A percentile compares a stretch with the other conserved stretches of the same genome.
phyloP scores from a whole-genome alignment of 805 yeast species.

The Spathaspora sp. region DNA sequence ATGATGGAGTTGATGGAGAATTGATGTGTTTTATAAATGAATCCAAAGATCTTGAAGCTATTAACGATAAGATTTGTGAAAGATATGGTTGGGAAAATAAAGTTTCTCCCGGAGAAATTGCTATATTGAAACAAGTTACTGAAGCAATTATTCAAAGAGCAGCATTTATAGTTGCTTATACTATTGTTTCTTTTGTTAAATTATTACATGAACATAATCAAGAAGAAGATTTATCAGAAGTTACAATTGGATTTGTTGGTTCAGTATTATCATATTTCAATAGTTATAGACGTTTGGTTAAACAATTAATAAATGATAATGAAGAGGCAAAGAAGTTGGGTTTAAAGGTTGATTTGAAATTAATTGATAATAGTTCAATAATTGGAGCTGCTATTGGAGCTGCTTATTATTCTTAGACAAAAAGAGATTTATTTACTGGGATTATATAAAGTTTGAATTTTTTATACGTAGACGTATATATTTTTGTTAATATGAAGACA shows the following conservation, averaged over 20 bases:
- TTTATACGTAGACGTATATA: background rate
- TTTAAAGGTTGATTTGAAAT: constrained; percentile 32
- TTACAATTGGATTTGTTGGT: constrained; percentile 49
- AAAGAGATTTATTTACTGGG: background rate
- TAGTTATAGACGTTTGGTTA: constrained; percentile 30
- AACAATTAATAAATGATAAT: constrained; percentile 20
- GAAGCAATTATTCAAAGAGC: constrained; percentile 41
- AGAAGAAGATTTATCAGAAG: constrained; percentile 15
- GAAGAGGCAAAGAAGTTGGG: constrained; percentile 21
- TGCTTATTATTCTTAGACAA: constrained; percentile 22
- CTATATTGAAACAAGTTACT: constrained; percentile 26
- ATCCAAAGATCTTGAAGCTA: constrained; percentile 12
- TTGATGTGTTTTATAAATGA: constrained; percentile 38
- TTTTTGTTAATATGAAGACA: background rate
- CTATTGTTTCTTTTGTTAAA: constrained; percentile 35
- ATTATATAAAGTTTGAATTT: background rate
- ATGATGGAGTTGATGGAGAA: constrained; percentile 40
- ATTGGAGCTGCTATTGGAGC: constrained; percentile 57
- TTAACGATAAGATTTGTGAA: constrained; percentile 17
- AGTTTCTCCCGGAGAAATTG: constrained; percentile 24
- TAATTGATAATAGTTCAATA: constrained; percentile 44
- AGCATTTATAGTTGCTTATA: constrained; percentile 38
- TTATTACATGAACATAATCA: constrained; percentile 19
- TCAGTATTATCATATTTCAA: constrained; percentile 45
- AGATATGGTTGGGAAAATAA: constrained; percentile 18